Evolutionary conservation across 1,139 yeast species (phyloP).

Genomic region (Dujonia santamariae): DNA sequence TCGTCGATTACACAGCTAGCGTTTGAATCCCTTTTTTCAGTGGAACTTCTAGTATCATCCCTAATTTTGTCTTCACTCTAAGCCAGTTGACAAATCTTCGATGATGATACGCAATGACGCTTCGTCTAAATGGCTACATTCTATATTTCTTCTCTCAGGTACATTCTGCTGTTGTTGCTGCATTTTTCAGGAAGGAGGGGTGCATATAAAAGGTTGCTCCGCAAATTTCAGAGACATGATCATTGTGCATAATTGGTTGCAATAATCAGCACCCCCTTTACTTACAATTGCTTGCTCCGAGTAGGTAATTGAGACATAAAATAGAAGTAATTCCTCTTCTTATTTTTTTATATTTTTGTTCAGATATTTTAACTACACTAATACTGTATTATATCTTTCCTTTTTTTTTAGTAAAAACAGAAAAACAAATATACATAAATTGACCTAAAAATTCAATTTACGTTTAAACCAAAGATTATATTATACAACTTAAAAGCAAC

Average conservation of each 20-base stretch:
- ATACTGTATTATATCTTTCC: background rate
- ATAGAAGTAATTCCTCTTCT: too few relatives aligned
- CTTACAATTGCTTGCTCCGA: constrained; percentile 2
- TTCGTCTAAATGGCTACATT: too few relatives aligned
- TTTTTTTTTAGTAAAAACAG: background rate
- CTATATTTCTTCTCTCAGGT: too few relatives aligned
- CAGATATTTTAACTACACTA: too few relatives aligned
- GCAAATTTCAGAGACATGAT: background rate
- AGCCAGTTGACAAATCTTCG: background rate
- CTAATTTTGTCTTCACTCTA: too few relatives aligned
- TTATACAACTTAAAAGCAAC: background rate
- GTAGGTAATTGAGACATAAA: too few relatives aligned
- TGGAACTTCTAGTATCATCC: too few relatives aligned
- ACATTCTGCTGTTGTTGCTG: background rate
- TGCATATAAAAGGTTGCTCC: constrained; percentile 1
- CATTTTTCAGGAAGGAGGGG: background rate
- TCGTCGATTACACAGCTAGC: too few relatives aligned
- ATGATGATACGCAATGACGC: too few relatives aligned
- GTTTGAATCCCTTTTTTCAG: too few relatives aligned
- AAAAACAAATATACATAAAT: background rate
- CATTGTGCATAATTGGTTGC: constrained; percentile 4
- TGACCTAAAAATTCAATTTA: background rate
- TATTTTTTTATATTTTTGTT: too few relatives aligned
- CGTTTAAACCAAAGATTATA: background rate
- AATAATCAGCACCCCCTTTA: too few relatives aligned